phyloP scores from a whole-genome alignment of 2,329 filamentous ascomycete genomes.

The Diaporthe caulivora region DNA sequence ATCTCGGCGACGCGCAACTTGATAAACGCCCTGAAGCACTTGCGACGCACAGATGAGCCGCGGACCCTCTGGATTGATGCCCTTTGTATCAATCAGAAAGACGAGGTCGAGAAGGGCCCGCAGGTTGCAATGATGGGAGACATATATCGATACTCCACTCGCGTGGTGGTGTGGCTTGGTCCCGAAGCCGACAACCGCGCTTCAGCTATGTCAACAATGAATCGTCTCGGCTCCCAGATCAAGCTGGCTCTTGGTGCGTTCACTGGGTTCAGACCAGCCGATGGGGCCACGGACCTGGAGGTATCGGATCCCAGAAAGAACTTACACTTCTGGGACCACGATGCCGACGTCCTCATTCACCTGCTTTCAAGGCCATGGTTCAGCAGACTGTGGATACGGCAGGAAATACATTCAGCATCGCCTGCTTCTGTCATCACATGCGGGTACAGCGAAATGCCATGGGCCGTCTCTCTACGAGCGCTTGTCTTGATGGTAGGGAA shows the following conservation, averaged over 20 bases:
- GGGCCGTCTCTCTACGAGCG: not conserved
- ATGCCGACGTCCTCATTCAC: not conserved
- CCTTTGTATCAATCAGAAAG: constrained; percentile 15
- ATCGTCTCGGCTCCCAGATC: not conserved
- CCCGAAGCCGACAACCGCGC: not conserved
- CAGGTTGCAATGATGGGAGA: constrained; percentile 20
- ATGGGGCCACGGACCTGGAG: not conserved
- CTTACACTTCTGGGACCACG: not conserved
- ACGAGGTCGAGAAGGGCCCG: not conserved
- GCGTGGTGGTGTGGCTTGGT: constrained; percentile 22
- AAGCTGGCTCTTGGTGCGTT: not conserved
- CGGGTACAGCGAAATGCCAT: not conserved
- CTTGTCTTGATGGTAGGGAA: not conserved
- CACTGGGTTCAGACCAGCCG: not conserved
- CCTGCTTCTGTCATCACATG: not conserved
- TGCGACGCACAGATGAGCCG: not conserved
- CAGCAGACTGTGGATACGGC: not conserved
- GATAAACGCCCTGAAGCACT: not conserved
- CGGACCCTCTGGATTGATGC: constrained; percentile 6
- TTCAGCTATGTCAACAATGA: not conserved
- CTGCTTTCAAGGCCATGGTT: not conserved
- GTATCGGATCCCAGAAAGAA: not conserved
- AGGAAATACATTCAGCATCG: not conserved
- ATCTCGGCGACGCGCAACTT: not conserved
- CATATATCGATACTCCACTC: constrained; percentile 3